A percentile compares a stretch with the other conserved stretches of the same genome.
phyloP scores from a whole-genome alignment of 2,329 filamentous ascomycete species.

The Teratosphaeria epicoccoides region DNA sequence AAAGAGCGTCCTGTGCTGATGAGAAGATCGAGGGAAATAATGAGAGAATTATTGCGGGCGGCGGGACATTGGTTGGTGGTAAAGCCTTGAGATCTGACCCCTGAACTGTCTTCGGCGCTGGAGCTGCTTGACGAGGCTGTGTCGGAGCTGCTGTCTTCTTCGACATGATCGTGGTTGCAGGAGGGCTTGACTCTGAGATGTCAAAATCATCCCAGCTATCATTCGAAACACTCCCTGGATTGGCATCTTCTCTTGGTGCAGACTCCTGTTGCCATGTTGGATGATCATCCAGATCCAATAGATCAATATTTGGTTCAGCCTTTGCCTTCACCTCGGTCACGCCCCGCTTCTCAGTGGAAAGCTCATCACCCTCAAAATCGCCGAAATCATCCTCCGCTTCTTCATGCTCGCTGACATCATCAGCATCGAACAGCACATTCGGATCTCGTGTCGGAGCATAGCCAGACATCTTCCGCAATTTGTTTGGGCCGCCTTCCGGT shows the following conservation, averaged over 20 bases:
- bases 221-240: not conserved
- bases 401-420: slow-evolving; percentile 18
- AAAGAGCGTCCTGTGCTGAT: slow-evolving; percentile 52
- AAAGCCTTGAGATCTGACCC: slow-evolving; percentile 5
- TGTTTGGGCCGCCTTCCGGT: slow-evolving; percentile 8
- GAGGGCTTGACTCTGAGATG: slow-evolving; percentile 4
- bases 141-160: not conserved
- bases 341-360: not conserved
- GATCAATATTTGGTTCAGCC: slow-evolving; percentile 14
- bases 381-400: slow-evolving; percentile 26
- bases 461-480: slow-evolving; percentile 16
- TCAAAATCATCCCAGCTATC: slow-evolving; percentile 36
- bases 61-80: slow-evolving; percentile 78
- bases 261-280: not conserved
- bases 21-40: slow-evolving; percentile 63
- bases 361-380: slow-evolving; percentile 20
- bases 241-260: not conserved
- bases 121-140: not conserved
- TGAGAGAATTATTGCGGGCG: slow-evolving; percentile 71
- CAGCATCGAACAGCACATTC: slow-evolving; percentile 26
- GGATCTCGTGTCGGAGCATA: slow-evolving; percentile 14
- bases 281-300: slow-evolving; percentile 24
- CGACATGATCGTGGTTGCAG: not conserved
- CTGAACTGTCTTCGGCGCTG: not conserved
- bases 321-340: not conserved